Evolutionary conservation across 2,329 filamentous ascomycete genomes (phyloP).

Genomic region (Cercospora sojina): DNA sequence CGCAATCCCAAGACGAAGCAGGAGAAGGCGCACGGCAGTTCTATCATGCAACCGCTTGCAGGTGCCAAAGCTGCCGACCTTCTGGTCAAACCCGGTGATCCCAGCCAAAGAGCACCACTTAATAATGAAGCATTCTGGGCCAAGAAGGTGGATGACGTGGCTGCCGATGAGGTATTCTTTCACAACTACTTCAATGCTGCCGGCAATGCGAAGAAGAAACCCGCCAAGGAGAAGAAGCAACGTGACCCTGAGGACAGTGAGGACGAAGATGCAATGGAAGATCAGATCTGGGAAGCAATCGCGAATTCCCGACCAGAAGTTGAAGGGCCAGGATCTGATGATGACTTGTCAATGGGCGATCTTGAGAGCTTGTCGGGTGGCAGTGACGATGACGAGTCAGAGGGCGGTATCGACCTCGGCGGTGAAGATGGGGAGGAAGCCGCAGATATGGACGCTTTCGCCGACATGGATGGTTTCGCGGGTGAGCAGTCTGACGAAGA

Average conservation of each 20-base stretch:
- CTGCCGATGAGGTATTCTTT: slow-evolving; percentile 95
- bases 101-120: slow-evolving; percentile 54
- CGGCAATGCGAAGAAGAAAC: slow-evolving; percentile 55
- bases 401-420: slow-evolving; percentile 49
- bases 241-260: slow-evolving; percentile 45
- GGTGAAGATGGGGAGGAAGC: slow-evolving; percentile 42
- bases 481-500: slow-evolving; percentile 49
- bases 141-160: slow-evolving; percentile 82
- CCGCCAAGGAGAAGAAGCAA: slow-evolving; percentile 57
- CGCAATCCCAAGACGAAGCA: slow-evolving; percentile 75
- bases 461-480: slow-evolving; percentile 33
- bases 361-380: slow-evolving; percentile 41
- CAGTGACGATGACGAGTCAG: slow-evolving; percentile 46
- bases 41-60: slow-evolving; percentile 93
- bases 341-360: slow-evolving; percentile 55
- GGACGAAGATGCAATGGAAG: slow-evolving; percentile 48
- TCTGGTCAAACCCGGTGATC: slow-evolving; percentile 59
- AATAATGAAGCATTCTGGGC: slow-evolving; percentile 91
- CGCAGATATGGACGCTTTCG: slow-evolving; percentile 43
- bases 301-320: slow-evolving; percentile 77
- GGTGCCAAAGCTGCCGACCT: slow-evolving; percentile 61
- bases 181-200: slow-evolving; percentile 87
- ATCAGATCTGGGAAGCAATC: slow-evolving; percentile 89
- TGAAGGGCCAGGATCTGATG: slow-evolving; percentile 61
- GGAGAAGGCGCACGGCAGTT: slow-evolving; percentile 68